Evolutionary conservation across 1,284 basidiomycete species (phyloP).

Genomic region (Vanrija humicola): DNA sequence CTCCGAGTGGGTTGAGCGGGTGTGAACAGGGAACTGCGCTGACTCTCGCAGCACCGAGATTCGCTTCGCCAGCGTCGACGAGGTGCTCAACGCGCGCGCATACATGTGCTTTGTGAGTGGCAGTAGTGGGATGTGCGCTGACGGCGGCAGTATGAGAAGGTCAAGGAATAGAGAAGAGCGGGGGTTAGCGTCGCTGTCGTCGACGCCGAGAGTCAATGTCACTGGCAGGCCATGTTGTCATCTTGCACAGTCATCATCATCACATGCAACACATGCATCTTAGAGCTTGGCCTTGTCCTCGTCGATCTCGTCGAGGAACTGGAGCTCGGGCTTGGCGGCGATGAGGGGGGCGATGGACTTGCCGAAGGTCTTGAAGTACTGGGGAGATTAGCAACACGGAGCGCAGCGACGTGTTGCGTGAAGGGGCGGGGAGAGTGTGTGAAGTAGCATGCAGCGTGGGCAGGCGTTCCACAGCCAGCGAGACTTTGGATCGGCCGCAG

Average conservation of each 20-base stretch:
- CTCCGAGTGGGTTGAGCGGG: constrained; percentile 59
- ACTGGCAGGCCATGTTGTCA: too few species aligned
- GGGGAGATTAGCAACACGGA: not conserved
- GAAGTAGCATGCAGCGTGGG: too few species aligned
- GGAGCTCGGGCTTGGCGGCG: not conserved
- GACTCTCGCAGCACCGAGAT: constrained; percentile 58
- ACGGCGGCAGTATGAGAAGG: constrained; percentile 22
- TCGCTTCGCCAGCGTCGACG: constrained; percentile 70
- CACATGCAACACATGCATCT: too few species aligned
- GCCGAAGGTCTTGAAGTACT: constrained; percentile 3
- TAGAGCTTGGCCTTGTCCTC: constrained; percentile 1
- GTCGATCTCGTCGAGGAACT: not conserved
- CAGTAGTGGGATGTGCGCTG: not conserved
- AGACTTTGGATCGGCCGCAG: too few species aligned
- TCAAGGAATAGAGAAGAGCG: not conserved
- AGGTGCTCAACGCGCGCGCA: constrained; percentile 82
- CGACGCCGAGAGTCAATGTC: too few species aligned
- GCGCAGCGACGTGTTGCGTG: not conserved
- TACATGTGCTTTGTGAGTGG: constrained; percentile 60
- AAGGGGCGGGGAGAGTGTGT: not conserved
- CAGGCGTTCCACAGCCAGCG: too few species aligned
- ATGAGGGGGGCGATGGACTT: not conserved
- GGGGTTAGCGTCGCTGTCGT: too few species aligned
- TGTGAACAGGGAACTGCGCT: not conserved
- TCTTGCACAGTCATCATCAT: too few species aligned